phyloP scores from a whole-genome alignment of 208 protist genomes.

The Herpetomonas samuelpessoai region DNA sequence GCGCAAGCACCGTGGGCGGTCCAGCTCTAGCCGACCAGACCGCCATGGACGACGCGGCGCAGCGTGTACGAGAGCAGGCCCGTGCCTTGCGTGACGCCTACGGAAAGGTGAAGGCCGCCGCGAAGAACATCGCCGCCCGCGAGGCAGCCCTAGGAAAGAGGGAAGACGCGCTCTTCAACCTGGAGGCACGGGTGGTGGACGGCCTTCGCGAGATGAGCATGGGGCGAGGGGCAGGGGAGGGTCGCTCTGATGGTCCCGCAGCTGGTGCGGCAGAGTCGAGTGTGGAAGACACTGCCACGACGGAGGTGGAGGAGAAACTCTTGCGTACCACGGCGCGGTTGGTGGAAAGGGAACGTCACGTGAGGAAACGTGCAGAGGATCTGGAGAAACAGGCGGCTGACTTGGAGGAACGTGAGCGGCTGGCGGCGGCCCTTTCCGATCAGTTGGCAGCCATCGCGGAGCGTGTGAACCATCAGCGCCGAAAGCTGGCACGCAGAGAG shows the following conservation, averaged over 20 bases:
- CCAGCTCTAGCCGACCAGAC: not conserved
- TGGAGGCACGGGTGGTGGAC: not conserved
- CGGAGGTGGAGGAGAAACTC: slow-evolving; percentile 17
- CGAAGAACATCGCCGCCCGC: not conserved
- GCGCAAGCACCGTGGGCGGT: not conserved
- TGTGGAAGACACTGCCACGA: not conserved
- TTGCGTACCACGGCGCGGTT: slow-evolving; percentile 14
- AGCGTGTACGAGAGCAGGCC: not conserved
- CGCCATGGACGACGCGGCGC: not conserved
- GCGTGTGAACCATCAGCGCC: slow-evolving; percentile 32
- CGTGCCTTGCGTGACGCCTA: not conserved
- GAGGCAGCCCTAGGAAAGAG: not conserved
- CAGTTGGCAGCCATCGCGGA: slow-evolving; percentile 60
- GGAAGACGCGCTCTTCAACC: not conserved
- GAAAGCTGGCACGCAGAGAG: slow-evolving; percentile 17
- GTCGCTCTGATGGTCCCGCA: not conserved
- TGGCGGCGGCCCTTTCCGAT: slow-evolving; percentile 30
- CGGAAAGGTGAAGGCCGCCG: not conserved
- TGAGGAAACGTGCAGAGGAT: slow-evolving; percentile 21
- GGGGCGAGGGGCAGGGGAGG: not conserved
- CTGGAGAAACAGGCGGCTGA: slow-evolving; percentile 21
- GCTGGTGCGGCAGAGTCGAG: not conserved
- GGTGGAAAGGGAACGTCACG: slow-evolving; percentile 20
- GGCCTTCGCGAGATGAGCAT: not conserved
- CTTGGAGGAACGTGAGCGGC: slow-evolving; percentile 39